Conservation (phyloP, 75 land plant genomes). For the Cupressus sempervirens region DNA sequence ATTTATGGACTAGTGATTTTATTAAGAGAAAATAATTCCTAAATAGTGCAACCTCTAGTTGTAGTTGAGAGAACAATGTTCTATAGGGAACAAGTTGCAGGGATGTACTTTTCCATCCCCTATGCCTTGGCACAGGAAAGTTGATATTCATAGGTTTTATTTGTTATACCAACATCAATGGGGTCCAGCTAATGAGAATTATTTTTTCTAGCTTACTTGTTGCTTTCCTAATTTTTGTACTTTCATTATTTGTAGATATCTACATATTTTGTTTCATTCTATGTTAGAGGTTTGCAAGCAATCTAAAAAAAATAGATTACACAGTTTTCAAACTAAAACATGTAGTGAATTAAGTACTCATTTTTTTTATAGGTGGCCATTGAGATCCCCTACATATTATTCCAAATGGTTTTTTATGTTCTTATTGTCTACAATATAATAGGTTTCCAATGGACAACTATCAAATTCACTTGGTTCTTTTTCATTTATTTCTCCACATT, state of each 20-base stretch:
- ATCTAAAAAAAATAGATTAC: background rate
- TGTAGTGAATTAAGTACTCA: too few relatives aligned
- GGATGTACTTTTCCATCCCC: slow-evolving; percentile 94
- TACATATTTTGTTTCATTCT: too few relatives aligned
- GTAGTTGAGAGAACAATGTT: slow-evolving; percentile 70
- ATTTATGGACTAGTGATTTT: slow-evolving; percentile 78
- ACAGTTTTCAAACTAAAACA: background rate
- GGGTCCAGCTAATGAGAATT: background rate
- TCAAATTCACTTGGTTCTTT: slow-evolving; percentile 42
- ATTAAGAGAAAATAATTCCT: slow-evolving; percentile 73
- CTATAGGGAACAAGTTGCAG: slow-evolving; percentile 87
- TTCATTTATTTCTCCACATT: slow-evolving; percentile 37
- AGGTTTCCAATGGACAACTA: slow-evolving; percentile 31
- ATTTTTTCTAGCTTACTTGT: too few relatives aligned
- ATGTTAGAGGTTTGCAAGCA: too few relatives aligned
- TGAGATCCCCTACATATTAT: slow-evolving; percentile 40
- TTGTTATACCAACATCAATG: background rate
- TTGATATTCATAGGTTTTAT: background rate
- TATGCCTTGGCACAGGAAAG: slow-evolving; percentile 88
- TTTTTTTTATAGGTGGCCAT: slow-evolving; percentile 26
- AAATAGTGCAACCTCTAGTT: slow-evolving; percentile 84
- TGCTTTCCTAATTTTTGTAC: background rate
- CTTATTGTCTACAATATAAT: slow-evolving; percentile 38
- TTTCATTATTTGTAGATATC: background rate
- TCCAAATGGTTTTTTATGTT: slow-evolving; percentile 27